Percentiles rank a stretch among this genome's conserved stretches.
phyloP scores from a whole-genome alignment of 495 filamentous ascomycete genomes.

The Penicillium chermesinum region DNA sequence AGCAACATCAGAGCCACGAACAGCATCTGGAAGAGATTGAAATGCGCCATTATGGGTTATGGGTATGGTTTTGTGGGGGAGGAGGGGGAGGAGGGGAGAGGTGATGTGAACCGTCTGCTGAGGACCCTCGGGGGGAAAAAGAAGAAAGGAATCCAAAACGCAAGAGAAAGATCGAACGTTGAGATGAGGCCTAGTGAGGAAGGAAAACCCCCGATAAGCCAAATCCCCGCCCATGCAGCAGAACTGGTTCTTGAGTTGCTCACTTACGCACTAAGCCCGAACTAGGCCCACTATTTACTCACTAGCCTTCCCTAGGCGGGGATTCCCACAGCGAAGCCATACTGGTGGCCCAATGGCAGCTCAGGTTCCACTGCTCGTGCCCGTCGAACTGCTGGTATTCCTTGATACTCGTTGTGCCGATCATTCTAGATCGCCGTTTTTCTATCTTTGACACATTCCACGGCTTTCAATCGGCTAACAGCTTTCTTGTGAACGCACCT shows the following conservation, averaged over 20 bases:
- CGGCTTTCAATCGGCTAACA: no score
- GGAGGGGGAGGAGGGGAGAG: conserved; percentile 13
- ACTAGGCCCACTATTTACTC: background rate
- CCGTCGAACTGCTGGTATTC: no score
- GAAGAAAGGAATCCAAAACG: conserved; percentile 5
- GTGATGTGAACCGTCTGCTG: background rate
- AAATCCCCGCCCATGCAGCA: background rate
- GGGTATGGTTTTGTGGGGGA: conserved; percentile 8
- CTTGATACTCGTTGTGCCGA: no score
- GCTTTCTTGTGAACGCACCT: no score
- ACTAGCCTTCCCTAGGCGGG: no score
- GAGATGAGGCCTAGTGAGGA: no score
- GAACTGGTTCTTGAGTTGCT: background rate
- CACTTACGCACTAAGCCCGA: background rate
- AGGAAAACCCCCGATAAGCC: background rate
- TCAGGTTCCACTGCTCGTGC: background rate
- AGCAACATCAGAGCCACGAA: conserved; percentile 17
- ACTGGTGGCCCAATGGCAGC: background rate
- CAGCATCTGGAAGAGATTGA: conserved; percentile 21
- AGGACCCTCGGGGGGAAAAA: no score
- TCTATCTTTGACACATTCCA: no score
- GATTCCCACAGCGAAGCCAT: no score
- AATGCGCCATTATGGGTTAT: conserved; percentile 16
- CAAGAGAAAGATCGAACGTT: background rate
- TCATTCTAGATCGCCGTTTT: no score